Conservation (phyloP, 106 monocot genomes). For the Ottelia alismoides region DNA sequence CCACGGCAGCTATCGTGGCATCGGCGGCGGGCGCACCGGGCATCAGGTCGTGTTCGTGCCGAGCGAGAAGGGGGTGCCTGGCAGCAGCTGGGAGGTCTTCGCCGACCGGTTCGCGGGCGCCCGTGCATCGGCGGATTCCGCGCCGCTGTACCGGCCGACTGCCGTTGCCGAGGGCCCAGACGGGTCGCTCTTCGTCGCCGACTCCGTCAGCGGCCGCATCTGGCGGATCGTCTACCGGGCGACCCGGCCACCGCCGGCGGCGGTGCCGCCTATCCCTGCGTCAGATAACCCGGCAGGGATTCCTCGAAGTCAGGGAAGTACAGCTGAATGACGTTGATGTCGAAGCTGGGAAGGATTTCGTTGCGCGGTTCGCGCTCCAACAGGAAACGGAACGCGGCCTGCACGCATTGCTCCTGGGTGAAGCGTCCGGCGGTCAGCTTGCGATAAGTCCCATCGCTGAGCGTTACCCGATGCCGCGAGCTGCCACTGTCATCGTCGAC, state of each 20-base stretch:
- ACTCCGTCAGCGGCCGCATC: background rate
- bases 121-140: background rate
- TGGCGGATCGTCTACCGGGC: background rate
- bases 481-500: no score
- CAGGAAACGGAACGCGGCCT: no score
- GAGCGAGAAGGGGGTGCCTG: background rate
- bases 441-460: no score
- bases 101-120: background rate
- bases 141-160: background rate
- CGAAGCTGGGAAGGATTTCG: no score
- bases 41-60: background rate
- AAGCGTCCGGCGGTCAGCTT: no score
- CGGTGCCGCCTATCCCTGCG: no score
- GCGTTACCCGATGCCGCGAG: no score
- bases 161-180: background rate
- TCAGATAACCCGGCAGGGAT: background rate
- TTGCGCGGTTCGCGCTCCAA: no score
- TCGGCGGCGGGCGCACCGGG: no score
- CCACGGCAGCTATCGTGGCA: background rate
- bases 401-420: no score
- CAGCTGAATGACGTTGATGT: no score
- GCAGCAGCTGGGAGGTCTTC: background rate
- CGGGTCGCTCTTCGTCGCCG: background rate
- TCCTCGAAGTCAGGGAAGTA: no score
- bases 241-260: background rate